A percentile compares a stretch with the other conserved stretches of the same genome.
Evolutionary conservation across 2,329 filamentous ascomycete species (phyloP).

Genomic region (Graphium sp.): DNA sequence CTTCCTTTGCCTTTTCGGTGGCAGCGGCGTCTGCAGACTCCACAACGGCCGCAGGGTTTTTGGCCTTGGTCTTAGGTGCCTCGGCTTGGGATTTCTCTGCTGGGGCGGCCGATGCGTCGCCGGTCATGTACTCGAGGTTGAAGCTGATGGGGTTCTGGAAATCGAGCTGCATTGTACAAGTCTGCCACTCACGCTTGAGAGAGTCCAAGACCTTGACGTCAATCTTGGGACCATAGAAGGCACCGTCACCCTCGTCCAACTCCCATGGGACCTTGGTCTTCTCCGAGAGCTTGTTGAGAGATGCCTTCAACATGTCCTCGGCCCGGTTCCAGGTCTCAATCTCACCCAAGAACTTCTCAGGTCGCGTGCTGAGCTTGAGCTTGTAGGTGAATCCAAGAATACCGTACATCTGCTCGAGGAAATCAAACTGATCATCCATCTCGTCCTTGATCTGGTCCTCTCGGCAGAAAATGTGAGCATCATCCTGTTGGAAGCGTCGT

Average conservation of each 20-base stretch:
- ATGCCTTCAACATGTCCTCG: slow-evolving; percentile 62
- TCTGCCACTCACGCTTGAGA: slow-evolving; percentile 40
- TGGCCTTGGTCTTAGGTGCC: slow-evolving; percentile 14
- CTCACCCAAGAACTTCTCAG: slow-evolving; percentile 77
- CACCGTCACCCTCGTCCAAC: slow-evolving; percentile 85
- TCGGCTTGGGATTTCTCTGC: slow-evolving; percentile 9
- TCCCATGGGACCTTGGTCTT: slow-evolving; percentile 56
- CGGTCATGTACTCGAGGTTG: slow-evolving; percentile 69
- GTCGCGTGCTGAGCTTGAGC: slow-evolving; percentile 80
- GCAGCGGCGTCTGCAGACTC: slow-evolving; percentile 8
- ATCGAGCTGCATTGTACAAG: slow-evolving; percentile 87
- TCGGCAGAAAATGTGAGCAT: slow-evolving; percentile 89
- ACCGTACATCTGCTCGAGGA: slow-evolving; percentile 41
- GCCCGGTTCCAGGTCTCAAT: slow-evolving; percentile 79
- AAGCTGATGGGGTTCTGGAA: slow-evolving; percentile 60
- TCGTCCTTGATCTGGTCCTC: slow-evolving; percentile 60
- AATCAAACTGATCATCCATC: slow-evolving; percentile 58
- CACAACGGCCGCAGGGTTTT: slow-evolving; percentile 11
- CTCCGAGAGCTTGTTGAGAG: slow-evolving; percentile 59
- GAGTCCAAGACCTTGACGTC: slow-evolving; percentile 65
- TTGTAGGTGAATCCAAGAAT: slow-evolving; percentile 52
- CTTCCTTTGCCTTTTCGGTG: slow-evolving; percentile 23
- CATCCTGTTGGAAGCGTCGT: slow-evolving; percentile 87
- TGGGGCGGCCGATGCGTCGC: slow-evolving; percentile 13
- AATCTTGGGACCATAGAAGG: slow-evolving; percentile 97